Evolutionary conservation across 768 basidiomycete genomes (phyloP), one percentile per base, ranked within the genome.

Genomic region (Gloeopeniophorella convolvens): DNA sequence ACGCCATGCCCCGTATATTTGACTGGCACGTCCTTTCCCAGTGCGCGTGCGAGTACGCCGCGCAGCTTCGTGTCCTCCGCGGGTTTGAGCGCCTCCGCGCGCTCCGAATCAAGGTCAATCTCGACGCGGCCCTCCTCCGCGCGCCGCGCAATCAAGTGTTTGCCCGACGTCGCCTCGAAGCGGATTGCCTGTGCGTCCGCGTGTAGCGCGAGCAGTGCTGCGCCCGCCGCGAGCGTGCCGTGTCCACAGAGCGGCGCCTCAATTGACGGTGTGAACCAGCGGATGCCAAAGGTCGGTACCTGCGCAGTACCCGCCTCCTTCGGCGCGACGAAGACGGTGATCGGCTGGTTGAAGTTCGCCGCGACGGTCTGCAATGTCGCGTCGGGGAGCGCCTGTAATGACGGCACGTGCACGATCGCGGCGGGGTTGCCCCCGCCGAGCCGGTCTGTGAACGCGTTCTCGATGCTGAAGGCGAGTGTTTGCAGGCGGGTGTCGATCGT

Each of bases 241-340:
- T 68, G 67, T 12, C 67, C 67, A 44, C 67, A 68, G 4, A 68
- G 55, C 1, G 56, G 45, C 4, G 60, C 49, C 49, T 66, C 65
- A 7, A 44, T 30, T 13, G 21, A 16, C 2, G 62, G 57, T 1
- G 64, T 63, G 56, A 64, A 67, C 65, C 63, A 67, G 3, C 65
- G 47, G 24, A 68, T 50, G 23, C 54, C 53, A 44, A 57, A 63
- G 21, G 32, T 42, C n/a, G 33, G 37, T 6, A 11, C 39, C 2
- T 27, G 26, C n/a, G 7, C 15, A 2, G 27, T 1, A 18, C 12
- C 9, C 39, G 26, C 12, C 21, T 6, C 44, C 18, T 42, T 12
- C 4, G 51, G 49, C 0, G 37, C 33, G 18, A 63, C 42, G 50
- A 61, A 61, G 6, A 54, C 60, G 8, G 60, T 56, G 9, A 62